Evolutionary conservation across 768 basidiomycete species (phyloP), one percentile per base, ranked within the genome.

Genomic region (Tulasnella sp.): DNA sequence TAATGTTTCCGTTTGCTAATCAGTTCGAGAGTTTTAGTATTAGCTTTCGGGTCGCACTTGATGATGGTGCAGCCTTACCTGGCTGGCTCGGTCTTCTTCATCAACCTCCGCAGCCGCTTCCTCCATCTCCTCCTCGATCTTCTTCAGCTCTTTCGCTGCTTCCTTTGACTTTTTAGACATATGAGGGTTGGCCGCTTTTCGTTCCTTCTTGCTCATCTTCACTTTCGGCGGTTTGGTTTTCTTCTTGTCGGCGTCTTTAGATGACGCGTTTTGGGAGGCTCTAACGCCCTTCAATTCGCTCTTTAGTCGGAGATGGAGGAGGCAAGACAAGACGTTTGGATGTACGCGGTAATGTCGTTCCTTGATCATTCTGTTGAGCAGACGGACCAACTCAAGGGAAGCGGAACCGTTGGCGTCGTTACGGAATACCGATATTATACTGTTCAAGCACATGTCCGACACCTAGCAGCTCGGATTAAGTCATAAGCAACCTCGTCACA

Each of bases 91-190:
- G 82, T 98, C 96, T 85, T 98, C 95, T 82, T 91, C 90, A 85
- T 98, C 93, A 37, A 98, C 91, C 82, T 95, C 94, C 37, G 94
- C 96, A 83, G 93, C 96, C 26, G 97, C 98, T 83, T 98, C 97
- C 74, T 90, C 91, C 85, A 98, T 90, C 84, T 99, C 96, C 82
- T 91, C 91, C 83, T 93, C 90, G 72, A 98, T 95, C 82, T 91
- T 94, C 83, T 94, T 92, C 82, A 89, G 90, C 85, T 99, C 97
- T 84, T 93, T 96, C 80, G 92, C 85, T 42, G 86, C 89, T 85
- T 96, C 96, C 84, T 88, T 91, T 69, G 92, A 89, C 85, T 95
- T 99, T 87, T 99, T 99, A 85, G 94, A 98, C 80, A 96, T 84
- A 87, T 96, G 92, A 29, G 90, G 87, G 32, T 88, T 88, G 18